Percentiles rank a stretch among this genome's conserved stretches.
These are phyloP conservation scores for Arthrobotrys conoides DNA, from an alignment of 2,329 filamentous ascomycete species.

Conservation along the genomic window DNA sequence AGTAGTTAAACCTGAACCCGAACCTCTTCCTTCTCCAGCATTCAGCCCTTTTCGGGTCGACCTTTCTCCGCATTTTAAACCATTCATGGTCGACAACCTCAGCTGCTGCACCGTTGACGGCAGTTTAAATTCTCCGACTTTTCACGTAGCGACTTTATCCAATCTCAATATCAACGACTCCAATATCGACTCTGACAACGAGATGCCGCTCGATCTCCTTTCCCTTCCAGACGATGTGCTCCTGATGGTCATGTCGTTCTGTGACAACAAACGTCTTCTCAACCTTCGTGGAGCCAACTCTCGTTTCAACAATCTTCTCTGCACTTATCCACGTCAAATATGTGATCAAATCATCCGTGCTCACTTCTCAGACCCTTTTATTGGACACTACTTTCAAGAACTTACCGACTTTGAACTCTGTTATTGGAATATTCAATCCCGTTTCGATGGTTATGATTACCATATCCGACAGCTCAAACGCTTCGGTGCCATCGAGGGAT, in stretches of 20 bases:
- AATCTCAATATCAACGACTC: neutral
- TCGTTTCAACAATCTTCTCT: conserved; percentile 51
- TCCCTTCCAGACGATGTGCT: conserved; percentile 55
- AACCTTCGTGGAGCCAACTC: conserved; percentile 43
- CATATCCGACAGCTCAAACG: conserved; percentile 50
- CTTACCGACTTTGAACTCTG: conserved; percentile 33
- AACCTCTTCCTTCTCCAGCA: conserved; percentile 1
- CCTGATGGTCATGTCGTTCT: conserved; percentile 56
- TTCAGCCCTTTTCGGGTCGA: conserved; percentile 26
- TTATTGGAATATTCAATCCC: conserved; percentile 32
- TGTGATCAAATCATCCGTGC: conserved; percentile 48
- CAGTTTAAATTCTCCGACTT: conserved; percentile 11
- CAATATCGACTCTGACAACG: neutral
- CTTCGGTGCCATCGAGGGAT: conserved; percentile 41
- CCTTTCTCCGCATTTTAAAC: conserved; percentile 29
- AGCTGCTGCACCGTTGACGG: conserved; percentile 20
- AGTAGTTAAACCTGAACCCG: too few relatives aligned
- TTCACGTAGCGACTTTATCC: conserved; percentile 9
- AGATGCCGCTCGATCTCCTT: conserved; percentile 54
- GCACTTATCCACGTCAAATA: conserved; percentile 50
- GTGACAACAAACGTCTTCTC: conserved; percentile 39
- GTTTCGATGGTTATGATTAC: conserved; percentile 46
- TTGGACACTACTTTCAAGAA: conserved; percentile 52
- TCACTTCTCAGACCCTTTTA: conserved; percentile 46
- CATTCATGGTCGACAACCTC: conserved; percentile 14